Base-by-base conservation (phyloP, 108 stramenopile species). In the Cyclotella baltica region DNA sequence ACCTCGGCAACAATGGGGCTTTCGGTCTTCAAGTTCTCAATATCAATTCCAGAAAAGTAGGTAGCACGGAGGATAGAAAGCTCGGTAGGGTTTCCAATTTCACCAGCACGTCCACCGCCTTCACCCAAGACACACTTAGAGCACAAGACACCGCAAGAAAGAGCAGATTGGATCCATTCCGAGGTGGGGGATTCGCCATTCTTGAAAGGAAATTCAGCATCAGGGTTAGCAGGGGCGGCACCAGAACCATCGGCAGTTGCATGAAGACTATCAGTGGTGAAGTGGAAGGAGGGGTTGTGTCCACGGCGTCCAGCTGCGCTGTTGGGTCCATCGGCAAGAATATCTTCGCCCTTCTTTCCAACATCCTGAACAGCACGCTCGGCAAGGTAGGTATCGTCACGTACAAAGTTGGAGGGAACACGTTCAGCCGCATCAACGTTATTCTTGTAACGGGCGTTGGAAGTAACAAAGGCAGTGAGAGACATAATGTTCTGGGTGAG, bases 401-500 rank as follows among this genome's bases (percentile, higher is more conserved):
- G 87, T 0, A 84, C 78, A 62, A 91, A 88, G 81, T 91, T 91
- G 25, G 28, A 31, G 46, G 70, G 47, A 10, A 57, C 75, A 36
- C 90, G 83, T 11, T 88, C 77, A 0, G 68, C 58, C 27, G 74
- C 78, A 70, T 94, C 80, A 2, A 79, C 87, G 48, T 92, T 85
- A 64, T 79, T 83, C 69, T 90, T 85, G 85, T 84, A 91, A 27
- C 76, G 85, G 34, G 85, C 89, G 51, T 92, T 86, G 59, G 94
- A 89, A 20, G 92, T 91, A 10, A 91, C 88, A 34, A 93, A 88
- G 13, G 87, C 86, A 50, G 80, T 85, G 43, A 97, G 90, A 56
- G 90, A 82, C 97, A 98, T 98, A 35, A 90, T 83, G 85, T 98
- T 98, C 85, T 96, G 88, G 10, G 99, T 99, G 22, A 99, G 89